Conservation (phyloP, 768 basidiomycete species). For the Rhodotorula babjevae region DNA sequence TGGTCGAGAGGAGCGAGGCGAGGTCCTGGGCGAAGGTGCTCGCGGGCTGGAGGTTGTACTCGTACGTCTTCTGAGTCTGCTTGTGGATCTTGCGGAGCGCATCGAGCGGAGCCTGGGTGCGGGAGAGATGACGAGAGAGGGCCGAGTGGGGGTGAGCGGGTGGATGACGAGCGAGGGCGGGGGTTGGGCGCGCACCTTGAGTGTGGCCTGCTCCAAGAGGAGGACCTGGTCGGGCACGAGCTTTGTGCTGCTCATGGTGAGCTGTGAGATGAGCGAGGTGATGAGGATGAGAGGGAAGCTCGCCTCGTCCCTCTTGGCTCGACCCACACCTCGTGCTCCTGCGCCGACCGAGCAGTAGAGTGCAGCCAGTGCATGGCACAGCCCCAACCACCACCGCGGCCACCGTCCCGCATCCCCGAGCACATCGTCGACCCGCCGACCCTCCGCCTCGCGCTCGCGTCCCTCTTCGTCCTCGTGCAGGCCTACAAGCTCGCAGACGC, state of each 20-base stretch:
- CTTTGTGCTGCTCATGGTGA: not conserved
- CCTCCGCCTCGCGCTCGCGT: not conserved
- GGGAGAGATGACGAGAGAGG: too few species aligned
- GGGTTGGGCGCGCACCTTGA: constrained; percentile 3
- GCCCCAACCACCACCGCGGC: not conserved
- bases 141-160: not conserved
- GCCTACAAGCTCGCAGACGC: constrained; percentile 31
- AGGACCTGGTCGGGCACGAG: constrained; percentile 7
- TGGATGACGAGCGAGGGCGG: too few species aligned
- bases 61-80: constrained; percentile 70
- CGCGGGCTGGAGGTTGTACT: constrained; percentile 66
- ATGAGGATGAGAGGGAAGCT: not conserved
- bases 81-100: constrained; percentile 84
- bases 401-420: not conserved
- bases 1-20: constrained; percentile 40
- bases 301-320: not conserved
- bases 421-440: not conserved
- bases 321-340: not conserved
- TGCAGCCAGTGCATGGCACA: not conserved
- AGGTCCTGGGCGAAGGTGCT: constrained; percentile 61
- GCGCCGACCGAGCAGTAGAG: not conserved
- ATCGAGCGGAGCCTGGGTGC: constrained; percentile 73
- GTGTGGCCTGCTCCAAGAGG: not conserved
- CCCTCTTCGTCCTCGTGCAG: constrained; percentile 18
- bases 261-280: not conserved